Conservation (phyloP, 208 protist species). For the Spongospora subterranea region DNA sequence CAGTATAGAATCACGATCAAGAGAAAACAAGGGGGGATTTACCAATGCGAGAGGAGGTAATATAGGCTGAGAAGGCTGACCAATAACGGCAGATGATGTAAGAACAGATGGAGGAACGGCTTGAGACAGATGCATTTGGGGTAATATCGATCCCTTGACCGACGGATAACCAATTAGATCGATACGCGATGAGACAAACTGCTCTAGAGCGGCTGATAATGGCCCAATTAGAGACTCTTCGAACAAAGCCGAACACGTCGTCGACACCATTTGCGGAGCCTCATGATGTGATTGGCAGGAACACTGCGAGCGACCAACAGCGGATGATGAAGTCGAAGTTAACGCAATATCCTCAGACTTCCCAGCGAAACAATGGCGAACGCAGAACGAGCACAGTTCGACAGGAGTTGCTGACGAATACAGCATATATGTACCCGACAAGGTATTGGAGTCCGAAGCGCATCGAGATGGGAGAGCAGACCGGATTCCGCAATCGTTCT, state of each 20-base stretch:
- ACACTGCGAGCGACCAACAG: neutral
- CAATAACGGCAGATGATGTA: neutral
- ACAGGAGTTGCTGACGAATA: neutral
- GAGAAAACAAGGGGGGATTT: too few species aligned
- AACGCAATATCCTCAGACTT: constrained; percentile 14
- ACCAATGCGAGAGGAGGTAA: neutral
- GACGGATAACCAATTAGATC: neutral
- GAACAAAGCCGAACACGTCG: neutral
- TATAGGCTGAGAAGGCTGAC: neutral
- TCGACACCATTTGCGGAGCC: neutral
- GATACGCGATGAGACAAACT: constrained; percentile 27
- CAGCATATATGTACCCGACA: neutral
- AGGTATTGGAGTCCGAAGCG: too few species aligned
- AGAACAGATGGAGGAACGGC: neutral
- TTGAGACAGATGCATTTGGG: neutral
- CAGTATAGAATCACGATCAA: too few species aligned
- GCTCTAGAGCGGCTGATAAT: neutral
- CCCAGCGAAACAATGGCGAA: constrained; percentile 17
- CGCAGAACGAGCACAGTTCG: constrained; percentile 41
- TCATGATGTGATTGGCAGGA: neutral
- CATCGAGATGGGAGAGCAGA: too few species aligned
- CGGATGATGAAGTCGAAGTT: neutral
- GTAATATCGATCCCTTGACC: neutral
- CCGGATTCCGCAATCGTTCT: too few species aligned
- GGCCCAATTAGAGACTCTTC: neutral